phyloP scores from a whole-genome alignment of 2,329 filamentous ascomycete genomes.

The Penicillium rolfsii region DNA sequence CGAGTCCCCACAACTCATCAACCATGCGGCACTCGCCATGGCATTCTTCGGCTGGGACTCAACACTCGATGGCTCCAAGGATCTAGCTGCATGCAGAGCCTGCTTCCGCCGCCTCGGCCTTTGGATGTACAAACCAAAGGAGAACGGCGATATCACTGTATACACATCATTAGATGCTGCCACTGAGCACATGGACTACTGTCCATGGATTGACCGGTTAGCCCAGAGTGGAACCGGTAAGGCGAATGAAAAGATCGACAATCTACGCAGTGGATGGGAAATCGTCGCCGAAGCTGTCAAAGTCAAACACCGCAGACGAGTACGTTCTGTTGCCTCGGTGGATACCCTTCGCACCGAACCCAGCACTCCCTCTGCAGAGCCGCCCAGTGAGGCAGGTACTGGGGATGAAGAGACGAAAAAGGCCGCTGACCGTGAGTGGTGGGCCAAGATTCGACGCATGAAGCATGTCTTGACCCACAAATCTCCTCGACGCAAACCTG shows the following conservation, averaged over 20 bases:
- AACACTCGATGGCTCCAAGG: slow-evolving; percentile 46
- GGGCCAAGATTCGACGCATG: slow-evolving; percentile 70
- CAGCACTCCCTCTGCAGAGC: slow-evolving; percentile 28
- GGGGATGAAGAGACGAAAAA: slow-evolving; percentile 51
- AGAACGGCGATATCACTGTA: slow-evolving; percentile 51
- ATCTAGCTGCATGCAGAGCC: slow-evolving; percentile 77
- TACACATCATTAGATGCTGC: slow-evolving; percentile 65
- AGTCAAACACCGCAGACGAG: slow-evolving; percentile 42
- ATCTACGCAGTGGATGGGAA: slow-evolving; percentile 51
- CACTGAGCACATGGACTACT: slow-evolving; percentile 79
- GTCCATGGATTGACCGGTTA: slow-evolving; percentile 72
- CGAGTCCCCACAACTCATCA: slow-evolving; percentile 43
- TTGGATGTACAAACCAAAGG: slow-evolving; percentile 88
- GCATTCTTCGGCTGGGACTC: slow-evolving; percentile 78
- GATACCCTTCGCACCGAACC: slow-evolving; percentile 36
- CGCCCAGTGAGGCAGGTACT: slow-evolving; percentile 40
- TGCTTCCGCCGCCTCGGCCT: slow-evolving; percentile 87
- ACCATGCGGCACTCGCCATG: slow-evolving; percentile 67
- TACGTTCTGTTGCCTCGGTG: slow-evolving; percentile 32
- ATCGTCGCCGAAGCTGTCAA: slow-evolving; percentile 47
- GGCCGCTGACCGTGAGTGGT: slow-evolving; percentile 71
- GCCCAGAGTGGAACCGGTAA: slow-evolving; percentile 59
- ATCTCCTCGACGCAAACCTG: slow-evolving; percentile 55
- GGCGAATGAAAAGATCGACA: slow-evolving; percentile 35
- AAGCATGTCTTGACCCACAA: slow-evolving; percentile 73